Base-by-base conservation (phyloP, 352 stramenopile genomes). In the Phytophthora colocasiae region DNA sequence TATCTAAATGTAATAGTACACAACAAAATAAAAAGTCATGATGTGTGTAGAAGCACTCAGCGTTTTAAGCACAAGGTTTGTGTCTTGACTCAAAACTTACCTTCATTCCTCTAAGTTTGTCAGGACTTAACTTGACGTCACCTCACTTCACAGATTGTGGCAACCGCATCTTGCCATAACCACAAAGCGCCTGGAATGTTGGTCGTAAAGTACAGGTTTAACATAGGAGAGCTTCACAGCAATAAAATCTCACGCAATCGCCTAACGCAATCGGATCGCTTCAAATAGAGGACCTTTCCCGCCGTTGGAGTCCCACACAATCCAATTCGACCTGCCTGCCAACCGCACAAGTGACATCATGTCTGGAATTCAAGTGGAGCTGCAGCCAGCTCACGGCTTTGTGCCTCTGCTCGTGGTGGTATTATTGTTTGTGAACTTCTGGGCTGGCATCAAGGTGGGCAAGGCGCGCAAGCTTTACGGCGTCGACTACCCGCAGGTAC, bases 401-500 rank as follows among this genome's bases (percentile, higher is more conserved):
- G 58, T 66, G 29, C 48, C 58, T 5, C 58, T 66, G 6, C 39
- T 66, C 22, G 40, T 66, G 29, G 58, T 66, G 48, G 0, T 58
- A 15, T 22, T 63, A 10, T 31, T 57, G 36, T 57, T 60, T n/a
- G 55, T 61, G 17, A 66, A 58, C 19, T 7, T 26, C 9, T 71
- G 54, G 47, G 47, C 52, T 34, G 31, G 52, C 6, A 1, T 14
- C n/a, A 46, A 44, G 45, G 52, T 69, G n/a, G 34, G 46, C 4
- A 47, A 40, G 43, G 49, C 58, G 0, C 58, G 48, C 41, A 59
- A 55, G 12, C 29, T 44, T 5, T 66, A 66, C 31, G 58, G 58
- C 49, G 31, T 66, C 45, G 44, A 69, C 3, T 63, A 63, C 19
- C 61, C 44, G 19, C 52, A 66, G 48, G 58, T 59, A 9, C 15